Evolutionary conservation across 805 yeast species (phyloP).

Genomic region (Saccharomycopsis vini): DNA sequence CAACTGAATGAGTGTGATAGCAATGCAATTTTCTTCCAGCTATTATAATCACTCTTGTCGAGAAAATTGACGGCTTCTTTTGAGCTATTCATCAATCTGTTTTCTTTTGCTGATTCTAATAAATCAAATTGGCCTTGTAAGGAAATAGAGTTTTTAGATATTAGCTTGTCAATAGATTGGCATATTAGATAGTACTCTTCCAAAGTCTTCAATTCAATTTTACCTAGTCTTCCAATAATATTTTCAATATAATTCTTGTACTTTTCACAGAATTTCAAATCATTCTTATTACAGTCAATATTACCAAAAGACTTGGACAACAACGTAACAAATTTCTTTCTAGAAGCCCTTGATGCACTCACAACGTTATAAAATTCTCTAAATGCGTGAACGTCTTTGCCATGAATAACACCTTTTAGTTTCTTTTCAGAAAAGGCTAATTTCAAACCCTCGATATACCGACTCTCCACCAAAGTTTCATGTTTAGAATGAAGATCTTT

Average conservation of each 20-base stretch:
- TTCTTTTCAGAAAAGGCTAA: constrained; percentile 33
- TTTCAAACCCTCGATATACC: constrained; percentile 54
- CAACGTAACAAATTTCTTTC: constrained; percentile 33
- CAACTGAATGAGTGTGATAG: constrained; percentile 5
- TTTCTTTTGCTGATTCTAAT: background rate
- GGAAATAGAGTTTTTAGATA: constrained; percentile 35
- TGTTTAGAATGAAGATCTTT: constrained; percentile 50
- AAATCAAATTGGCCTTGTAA: constrained; percentile 22
- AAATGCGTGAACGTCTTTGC: constrained; percentile 21
- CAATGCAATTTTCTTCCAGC: constrained; percentile 1
- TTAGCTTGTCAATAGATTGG: constrained; percentile 34
- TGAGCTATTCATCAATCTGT: background rate
- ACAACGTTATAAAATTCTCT: constrained; percentile 35
- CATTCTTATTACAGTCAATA: constrained; percentile 24
- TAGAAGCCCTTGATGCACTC: constrained; percentile 30
- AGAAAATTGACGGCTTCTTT: background rate
- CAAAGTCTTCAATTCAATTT: constrained; percentile 30
- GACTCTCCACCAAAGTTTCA: constrained; percentile 61
- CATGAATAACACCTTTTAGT: constrained; percentile 13
- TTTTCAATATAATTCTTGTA: constrained; percentile 28
- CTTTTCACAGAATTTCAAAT: constrained; percentile 16
- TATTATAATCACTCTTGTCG: background rate
- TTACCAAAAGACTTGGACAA: constrained; percentile 26
- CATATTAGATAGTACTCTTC: constrained; percentile 46
- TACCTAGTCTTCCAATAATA: constrained; percentile 32